Base-by-base conservation (phyloP, 2,329 filamentous ascomycete species). In the Aspergillaceae sp. region DNA sequence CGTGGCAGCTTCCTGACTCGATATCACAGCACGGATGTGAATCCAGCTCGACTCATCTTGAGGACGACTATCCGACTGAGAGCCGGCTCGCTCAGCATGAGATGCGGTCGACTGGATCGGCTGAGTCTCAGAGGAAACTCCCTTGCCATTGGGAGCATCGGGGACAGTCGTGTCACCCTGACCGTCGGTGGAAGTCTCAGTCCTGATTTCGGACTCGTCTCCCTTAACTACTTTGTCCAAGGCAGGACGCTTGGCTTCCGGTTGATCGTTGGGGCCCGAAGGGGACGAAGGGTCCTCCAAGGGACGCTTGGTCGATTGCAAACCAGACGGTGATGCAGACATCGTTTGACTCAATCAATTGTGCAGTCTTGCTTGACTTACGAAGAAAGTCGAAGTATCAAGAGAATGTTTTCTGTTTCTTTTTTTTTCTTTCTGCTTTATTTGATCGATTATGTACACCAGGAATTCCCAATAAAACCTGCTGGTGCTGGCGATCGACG, bases 231-330 rank as follows among this genome's bases (percentile, higher is more conserved):
- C 77, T 75, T 97, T 98, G 72, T 97, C 91, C 52, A 98, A 81
- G 35, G 92, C 92, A 42, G 88, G 92, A 57, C 92, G 87, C 75
- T 98, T 98, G 52, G 92, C 92, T 59, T 98, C 92, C 45, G 94
- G 92, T 66, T 96, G 90, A 61, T 97, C 92, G 64, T 81, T 88
- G 35, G 86, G 84, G 52, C 86, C 86, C 30, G 89, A 94, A 33
- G 92, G 92, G 7, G 92, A 98, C 11, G 92, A 97, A 7, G 91
- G 86, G 65, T 97, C 92, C 76, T 98, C 92, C 55, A 98, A 82
- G 51, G 92, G 92, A 63, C 92, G 89, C 80, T 98, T 98, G 53
- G 71, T 67, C 52, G 72, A 73, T 53, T 71, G 67, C 49, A 73
- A 64, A 48, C 67, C 72, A 50, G 68, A 71, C 46, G 71, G 72